Evolutionary conservation across 176 grass and related monocot genomes (phyloP).

Genomic region (Carex myosuroides): DNA sequence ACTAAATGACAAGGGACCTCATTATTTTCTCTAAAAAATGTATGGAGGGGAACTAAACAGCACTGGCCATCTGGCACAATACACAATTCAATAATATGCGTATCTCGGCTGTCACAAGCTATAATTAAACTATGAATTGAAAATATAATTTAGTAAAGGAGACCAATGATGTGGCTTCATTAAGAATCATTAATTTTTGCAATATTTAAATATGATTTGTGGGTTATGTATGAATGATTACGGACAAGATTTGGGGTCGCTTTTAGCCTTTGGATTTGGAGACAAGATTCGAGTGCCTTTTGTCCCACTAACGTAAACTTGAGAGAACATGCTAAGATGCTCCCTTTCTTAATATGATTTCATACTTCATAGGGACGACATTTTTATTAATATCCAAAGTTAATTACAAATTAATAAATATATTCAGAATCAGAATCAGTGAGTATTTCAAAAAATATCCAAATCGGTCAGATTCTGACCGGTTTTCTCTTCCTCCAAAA

Average conservation of each 20-base stretch:
- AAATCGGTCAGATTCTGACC: no score
- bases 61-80: neutral
- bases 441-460: no score
- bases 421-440: no score
- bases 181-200: slow-evolving; percentile 5
- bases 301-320: slow-evolving; percentile 22
- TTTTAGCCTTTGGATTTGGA: slow-evolving; percentile 25
- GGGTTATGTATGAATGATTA: slow-evolving; percentile 16
- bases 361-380: neutral
- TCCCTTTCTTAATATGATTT: slow-evolving; percentile 12
- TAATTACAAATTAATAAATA: no score
- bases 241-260: slow-evolving; percentile 12
- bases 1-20: neutral
- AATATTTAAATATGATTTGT: slow-evolving; percentile 10
- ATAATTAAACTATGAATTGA: slow-evolving; percentile 4
- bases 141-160: neutral
- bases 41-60: no score
- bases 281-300: slow-evolving; percentile 24
- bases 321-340: slow-evolving; percentile 22
- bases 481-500: no score
- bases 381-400: no score
- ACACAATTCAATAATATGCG: neutral
- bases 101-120: neutral
- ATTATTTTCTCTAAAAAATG: no score
- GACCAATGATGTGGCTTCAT: slow-evolving; percentile 24